Evolutionary conservation across 805 yeast species (phyloP), one percentile per base, ranked within the genome.

Genomic region (Debaryomyces castellii): DNA sequence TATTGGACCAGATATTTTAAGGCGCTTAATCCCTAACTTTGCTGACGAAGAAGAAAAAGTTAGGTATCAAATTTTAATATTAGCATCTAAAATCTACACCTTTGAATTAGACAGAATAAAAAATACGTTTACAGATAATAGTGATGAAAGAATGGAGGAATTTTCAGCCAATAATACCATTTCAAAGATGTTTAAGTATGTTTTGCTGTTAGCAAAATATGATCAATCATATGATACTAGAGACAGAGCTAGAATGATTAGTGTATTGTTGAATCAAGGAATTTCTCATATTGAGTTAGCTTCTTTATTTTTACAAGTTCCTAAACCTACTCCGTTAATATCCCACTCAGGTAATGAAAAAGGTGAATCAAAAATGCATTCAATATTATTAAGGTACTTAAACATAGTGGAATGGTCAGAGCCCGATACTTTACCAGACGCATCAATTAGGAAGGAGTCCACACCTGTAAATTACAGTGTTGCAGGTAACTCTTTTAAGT

Each of bases 231-330:
- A 81, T 54, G 96, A 89, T 58, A 78, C 88, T 1, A 76, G 98
- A 48, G 98, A 94, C 59, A 75, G 92, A 48, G 89, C 96, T 0
- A 74, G 99, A 53, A 74, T 85, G 67, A 71, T 89, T 23, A 69
- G 79, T 20, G 77, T 89, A 0, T 66, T 92, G 3, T 69, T 89
- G 40, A 75, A 78, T 24, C 76, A 55, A 14, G 69, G 67, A 11
- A 46, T 46, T 28, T 57, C 49, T 50, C 55, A 81, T 43, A 73
- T 75, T 18, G 83, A 85, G 48, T 68, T 89, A 50, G 91, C 91
- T 0, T 73, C 83, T 2, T 69, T 89, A 28, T 70, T 89, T 40
- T 67, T 89, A 20, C 92, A 87, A 55, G 91, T 87, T 1, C 89
- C 91, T 3, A 88, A 87, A 55, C 87, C 87, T 1, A 71, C 75